Percentiles rank a stretch among this genome's conserved stretches.
These are phyloP conservation scores for Hyaloscypha bicolor DNA, from an alignment of 495 filamentous ascomycete genomes.

Conservation along the genomic window DNA sequence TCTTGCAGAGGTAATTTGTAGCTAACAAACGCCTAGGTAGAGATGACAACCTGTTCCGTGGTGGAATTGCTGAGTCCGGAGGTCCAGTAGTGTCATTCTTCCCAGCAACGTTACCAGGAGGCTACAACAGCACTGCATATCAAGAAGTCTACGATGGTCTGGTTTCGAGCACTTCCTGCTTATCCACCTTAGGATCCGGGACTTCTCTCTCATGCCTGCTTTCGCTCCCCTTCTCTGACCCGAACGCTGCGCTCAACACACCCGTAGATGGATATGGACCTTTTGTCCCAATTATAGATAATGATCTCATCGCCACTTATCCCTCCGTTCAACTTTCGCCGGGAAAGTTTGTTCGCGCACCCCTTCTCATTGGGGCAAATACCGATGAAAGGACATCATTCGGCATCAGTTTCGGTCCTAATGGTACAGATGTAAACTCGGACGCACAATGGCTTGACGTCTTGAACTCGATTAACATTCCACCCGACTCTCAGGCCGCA, in stretches of 20 bases:
- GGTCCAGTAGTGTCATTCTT: slow-evolving; percentile 41
- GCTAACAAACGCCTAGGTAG: slow-evolving; percentile 20
- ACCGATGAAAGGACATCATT: slow-evolving; percentile 62
- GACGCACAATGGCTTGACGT: slow-evolving; percentile 40
- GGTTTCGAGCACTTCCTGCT: slow-evolving; percentile 43
- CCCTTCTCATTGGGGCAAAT: slow-evolving; percentile 58
- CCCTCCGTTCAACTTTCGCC: slow-evolving; percentile 37
- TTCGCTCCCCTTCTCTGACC: slow-evolving; percentile 21
- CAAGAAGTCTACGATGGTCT: slow-evolving; percentile 47
- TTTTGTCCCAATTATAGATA: slow-evolving; percentile 45
- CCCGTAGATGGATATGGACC: slow-evolving; percentile 34
- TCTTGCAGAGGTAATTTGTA: slow-evolving; percentile 32
- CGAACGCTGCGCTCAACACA: slow-evolving; percentile 57
- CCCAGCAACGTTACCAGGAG: background rate
- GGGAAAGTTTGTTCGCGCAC: slow-evolving; percentile 52
- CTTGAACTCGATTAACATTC: slow-evolving; percentile 32
- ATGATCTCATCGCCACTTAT: slow-evolving; percentile 42
- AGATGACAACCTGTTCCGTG: slow-evolving; percentile 28
- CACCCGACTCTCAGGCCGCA: slow-evolving; percentile 33
- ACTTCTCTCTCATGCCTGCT: slow-evolving; percentile 43
- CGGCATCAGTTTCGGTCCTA: slow-evolving; percentile 31
- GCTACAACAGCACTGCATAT: slow-evolving; percentile 36
- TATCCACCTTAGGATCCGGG: slow-evolving; percentile 37
- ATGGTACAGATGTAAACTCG: slow-evolving; percentile 45
- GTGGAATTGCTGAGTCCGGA: slow-evolving; percentile 52